Evolutionary conservation across 1,139 yeast genomes (phyloP), one percentile per base, ranked within the genome.

Genomic region (Pichia sp.): DNA sequence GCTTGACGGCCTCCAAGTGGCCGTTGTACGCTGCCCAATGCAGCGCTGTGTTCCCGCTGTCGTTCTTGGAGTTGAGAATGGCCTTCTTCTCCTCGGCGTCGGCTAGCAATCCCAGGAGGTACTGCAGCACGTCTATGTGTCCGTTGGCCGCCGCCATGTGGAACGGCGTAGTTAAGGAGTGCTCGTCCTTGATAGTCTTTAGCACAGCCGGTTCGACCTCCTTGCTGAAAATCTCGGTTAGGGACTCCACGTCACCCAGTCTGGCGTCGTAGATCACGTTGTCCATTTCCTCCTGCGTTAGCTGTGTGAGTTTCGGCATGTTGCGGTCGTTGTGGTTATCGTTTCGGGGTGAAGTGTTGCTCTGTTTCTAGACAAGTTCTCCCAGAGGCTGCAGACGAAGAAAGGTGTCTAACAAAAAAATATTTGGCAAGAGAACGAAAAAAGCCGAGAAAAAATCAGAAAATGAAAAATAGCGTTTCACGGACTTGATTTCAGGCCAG

Each of bases 111-210:
- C 80, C 75, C 47, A 90, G 67, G 47, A 90, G 72, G 65, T 79
- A 86, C 62, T 80, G 70, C 38, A 87, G 80, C 6, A 84, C 81
- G 50, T 83, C 90, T n/a, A 75, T 60, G 67, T 92, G 96, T 0
- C 97, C 98, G 70, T 93, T 93, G 38, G 95, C 99, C 38, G 95
- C 84, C 1, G 98, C 97, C 90, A 89, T 88, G 67, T 93, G 99
- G 52, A 93, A 73, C 11, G 96, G 87, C 0, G 97, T 89, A 54
- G 87, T 81, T 52, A 78, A 71, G 1, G 90, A 79, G 51, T 71
- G 75, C 49, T 84, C 85, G 61, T 88, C 95, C 63, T 79, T 80
- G 56, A 85, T 82, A 4, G 70, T 69, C 47, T 77, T 61, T 49
- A 87, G 69, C 11, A 76, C 70, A 1, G 73, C 70, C 4, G 82